These are phyloP conservation scores for Penicillium paneum DNA, from an alignment of 2,329 filamentous ascomycete species.

Conservation along the genomic window DNA sequence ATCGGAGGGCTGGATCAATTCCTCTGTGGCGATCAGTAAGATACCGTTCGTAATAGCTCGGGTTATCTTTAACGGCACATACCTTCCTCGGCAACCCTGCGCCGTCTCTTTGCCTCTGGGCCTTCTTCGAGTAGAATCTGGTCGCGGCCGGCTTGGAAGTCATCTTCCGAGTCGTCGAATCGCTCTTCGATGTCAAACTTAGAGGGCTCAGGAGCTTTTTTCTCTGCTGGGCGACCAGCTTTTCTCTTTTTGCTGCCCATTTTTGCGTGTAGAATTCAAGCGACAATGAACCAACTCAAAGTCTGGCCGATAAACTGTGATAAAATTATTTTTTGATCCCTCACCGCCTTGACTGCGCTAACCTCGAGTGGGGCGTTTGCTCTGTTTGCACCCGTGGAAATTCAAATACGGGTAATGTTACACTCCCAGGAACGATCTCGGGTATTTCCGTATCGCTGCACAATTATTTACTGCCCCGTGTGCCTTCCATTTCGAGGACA, in stretches of 20 bases:
- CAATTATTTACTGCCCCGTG: not conserved
- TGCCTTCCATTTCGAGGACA: slow-evolving; percentile 3
- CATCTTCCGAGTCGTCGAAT: slow-evolving; percentile 89
- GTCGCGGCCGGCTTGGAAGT: slow-evolving; percentile 84
- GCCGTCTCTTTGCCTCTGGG: slow-evolving; percentile 71
- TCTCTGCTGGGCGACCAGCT: slow-evolving; percentile 49
- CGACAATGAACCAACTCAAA: slow-evolving; percentile 3
- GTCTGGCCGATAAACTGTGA: slow-evolving; percentile 14
- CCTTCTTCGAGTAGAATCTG: slow-evolving; percentile 81
- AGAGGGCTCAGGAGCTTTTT: slow-evolving; percentile 29
- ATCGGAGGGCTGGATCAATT: slow-evolving; percentile 57
- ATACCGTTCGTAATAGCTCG: not conserved
- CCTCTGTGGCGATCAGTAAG: slow-evolving; percentile 44
- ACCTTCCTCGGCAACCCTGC: slow-evolving; percentile 67
- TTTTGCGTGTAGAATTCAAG: slow-evolving; percentile 25
- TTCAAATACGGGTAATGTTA: slow-evolving; percentile 12
- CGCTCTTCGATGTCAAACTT: slow-evolving; percentile 58
- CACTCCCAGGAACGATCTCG: not conserved
- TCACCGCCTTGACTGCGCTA: slow-evolving; percentile 32
- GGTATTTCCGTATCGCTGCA: not conserved
- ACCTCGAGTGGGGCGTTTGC: slow-evolving; percentile 19
- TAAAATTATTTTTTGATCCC: slow-evolving; percentile 37
- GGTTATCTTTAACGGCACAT: slow-evolving; percentile 9
- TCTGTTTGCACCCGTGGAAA: slow-evolving; percentile 21
- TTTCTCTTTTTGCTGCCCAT: slow-evolving; percentile 64